Conservation (phyloP, 495 filamentous ascomycete genomes). For the Penicillium verhagenii region DNA sequence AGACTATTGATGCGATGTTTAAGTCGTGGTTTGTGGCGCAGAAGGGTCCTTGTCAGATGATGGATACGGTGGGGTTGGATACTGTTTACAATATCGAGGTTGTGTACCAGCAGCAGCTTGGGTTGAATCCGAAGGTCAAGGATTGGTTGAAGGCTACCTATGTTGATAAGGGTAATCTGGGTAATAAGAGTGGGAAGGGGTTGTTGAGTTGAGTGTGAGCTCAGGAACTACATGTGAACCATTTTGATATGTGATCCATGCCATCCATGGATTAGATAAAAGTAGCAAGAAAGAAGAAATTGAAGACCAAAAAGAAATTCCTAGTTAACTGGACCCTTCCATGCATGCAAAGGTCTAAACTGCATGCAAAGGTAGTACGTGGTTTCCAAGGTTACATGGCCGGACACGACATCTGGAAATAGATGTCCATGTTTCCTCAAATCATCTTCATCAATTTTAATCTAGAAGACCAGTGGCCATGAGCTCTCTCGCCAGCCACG, state of each 20-base stretch:
- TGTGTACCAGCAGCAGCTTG: constrained; percentile 31
- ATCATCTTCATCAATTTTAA: too few species aligned
- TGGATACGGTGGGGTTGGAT: constrained; percentile 51
- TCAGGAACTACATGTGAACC: too few species aligned
- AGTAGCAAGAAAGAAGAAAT: too few species aligned
- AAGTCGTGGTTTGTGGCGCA: constrained; percentile 44
- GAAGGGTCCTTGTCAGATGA: constrained; percentile 46
- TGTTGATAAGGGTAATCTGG: constrained; percentile 39
- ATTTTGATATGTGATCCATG: background rate
- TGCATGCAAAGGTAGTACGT: too few species aligned
- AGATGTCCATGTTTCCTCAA: too few species aligned
- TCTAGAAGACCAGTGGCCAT: too few species aligned
- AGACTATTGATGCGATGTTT: constrained; percentile 45
- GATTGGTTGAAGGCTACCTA: constrained; percentile 41
- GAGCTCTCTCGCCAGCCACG: background rate
- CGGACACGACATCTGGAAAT: too few species aligned
- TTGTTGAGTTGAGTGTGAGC: too few species aligned
- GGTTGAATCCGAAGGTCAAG: constrained; percentile 12
- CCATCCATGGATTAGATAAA: background rate
- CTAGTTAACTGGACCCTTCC: too few species aligned
- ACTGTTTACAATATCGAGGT: constrained; percentile 39
- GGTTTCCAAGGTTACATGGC: too few species aligned
- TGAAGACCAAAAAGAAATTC: too few species aligned
- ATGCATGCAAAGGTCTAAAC: too few species aligned
- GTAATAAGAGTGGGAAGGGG: constrained; percentile 34